Evolutionary conservation across 768 basidiomycete genomes (phyloP), one percentile per base, ranked within the genome.

Genomic region (Russula ochroleuca): DNA sequence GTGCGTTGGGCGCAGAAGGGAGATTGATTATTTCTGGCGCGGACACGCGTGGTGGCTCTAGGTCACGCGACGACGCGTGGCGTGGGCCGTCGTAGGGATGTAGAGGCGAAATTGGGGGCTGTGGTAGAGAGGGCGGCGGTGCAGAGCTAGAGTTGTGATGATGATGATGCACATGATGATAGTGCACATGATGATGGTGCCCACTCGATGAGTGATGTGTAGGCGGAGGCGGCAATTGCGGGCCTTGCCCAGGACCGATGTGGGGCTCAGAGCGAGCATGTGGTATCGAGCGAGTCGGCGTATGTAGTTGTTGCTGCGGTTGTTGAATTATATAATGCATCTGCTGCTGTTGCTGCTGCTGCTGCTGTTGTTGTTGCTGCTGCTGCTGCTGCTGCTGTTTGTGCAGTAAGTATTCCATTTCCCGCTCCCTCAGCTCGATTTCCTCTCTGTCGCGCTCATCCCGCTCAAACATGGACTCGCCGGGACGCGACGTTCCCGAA

Each of bases 111-210:
- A 72, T 68, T 19, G 70, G 51, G 41, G 67, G 55, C 9, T 67
- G 62, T 25, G 64, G 59, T 28, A 59, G 57, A n/a, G 50, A 55
- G 28, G 65, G 54, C 6, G 61, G 61, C 13, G 68, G 65, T 37
- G 53, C 60, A 41, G 61, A 63, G 45, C 25, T 61, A 6, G 65
- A 62, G 14, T 66, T 71, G 59, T 72, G 75, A 56, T 74, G 72
- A 37, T 75, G 73, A 60, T 75, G 74, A 54, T 73, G 72, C 35
- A 72, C 69, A 50, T 74, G 71, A 54, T 75, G 75, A 59, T 72
- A 70, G 51, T 73, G 74, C 48, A 73, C 72, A 49, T 73, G 72
- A 54, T 75, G 74, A 48, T 74, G 70, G 14, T 70, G 70, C 1
- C 57, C 67, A 10, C 61, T 21, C 33, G 56, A 31, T 43, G 64